Percentiles rank a stretch among this genome's conserved stretches.
These are phyloP conservation scores for Nakazawaea ernobii DNA, from an alignment of 805 yeast species.

Conservation along the genomic window DNA sequence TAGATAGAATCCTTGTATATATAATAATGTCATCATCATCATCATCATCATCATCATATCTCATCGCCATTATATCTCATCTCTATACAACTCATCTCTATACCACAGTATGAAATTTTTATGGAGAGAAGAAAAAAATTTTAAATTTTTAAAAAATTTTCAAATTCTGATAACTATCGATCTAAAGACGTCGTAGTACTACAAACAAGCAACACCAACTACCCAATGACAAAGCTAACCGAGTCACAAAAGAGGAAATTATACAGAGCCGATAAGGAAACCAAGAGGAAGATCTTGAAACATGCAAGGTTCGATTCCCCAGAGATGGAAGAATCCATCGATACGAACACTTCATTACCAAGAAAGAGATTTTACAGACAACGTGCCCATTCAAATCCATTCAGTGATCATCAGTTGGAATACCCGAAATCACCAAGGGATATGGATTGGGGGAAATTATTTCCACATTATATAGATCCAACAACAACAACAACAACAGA, in stretches of 20 bases:
- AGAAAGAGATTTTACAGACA: constrained; percentile 87
- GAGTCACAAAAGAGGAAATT: constrained; percentile 35
- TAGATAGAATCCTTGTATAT: not conserved
- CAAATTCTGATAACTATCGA: too few relatives aligned
- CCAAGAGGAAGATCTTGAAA: constrained; percentile 36
- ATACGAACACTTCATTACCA: constrained; percentile 46
- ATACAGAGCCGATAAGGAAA: constrained; percentile 43
- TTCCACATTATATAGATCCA: constrained; percentile 53
- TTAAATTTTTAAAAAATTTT: too few relatives aligned
- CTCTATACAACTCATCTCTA: too few relatives aligned
- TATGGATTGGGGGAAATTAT: constrained; percentile 84
- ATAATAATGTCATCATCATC: not conserved
- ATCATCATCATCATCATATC: not conserved
- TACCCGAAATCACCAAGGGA: constrained; percentile 76
- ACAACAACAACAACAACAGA: too few relatives aligned
- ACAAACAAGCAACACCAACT: too few relatives aligned
- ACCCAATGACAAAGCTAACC: constrained; percentile 1
- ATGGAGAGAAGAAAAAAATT: too few relatives aligned
- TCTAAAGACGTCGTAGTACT: too few relatives aligned
- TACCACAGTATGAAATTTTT: too few relatives aligned
- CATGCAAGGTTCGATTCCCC: constrained; percentile 37
- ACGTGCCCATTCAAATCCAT: constrained; percentile 96
- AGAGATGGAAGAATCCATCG: not conserved
- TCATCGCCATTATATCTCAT: not conserved
- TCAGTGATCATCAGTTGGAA: constrained; percentile 88